Conservation (phyloP, 768 basidiomycete genomes). For the Stropharia rugosoannulata region DNA sequence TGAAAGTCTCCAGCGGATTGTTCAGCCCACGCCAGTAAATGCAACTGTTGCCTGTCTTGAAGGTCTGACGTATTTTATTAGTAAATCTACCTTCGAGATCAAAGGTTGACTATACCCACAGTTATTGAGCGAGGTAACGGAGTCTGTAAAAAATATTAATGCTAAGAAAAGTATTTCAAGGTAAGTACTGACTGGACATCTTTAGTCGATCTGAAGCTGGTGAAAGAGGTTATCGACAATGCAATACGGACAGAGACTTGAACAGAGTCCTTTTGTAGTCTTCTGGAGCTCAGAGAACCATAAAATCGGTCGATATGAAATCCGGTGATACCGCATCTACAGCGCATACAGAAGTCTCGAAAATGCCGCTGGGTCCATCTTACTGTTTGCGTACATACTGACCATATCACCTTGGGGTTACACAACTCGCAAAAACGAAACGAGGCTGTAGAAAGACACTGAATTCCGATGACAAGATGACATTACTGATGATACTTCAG, state of each 20-base stretch:
- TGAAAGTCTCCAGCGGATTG: slow-evolving; percentile 38
- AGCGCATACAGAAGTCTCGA: slow-evolving; percentile 1
- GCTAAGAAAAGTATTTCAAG: background rate
- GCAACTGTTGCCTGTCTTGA: slow-evolving; percentile 18
- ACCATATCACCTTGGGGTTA: slow-evolving; percentile 19
- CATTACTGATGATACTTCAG: slow-evolving; percentile 2
- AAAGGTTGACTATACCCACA: slow-evolving; percentile 28
- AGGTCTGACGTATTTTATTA: slow-evolving; percentile 23
- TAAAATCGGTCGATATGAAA: slow-evolving; percentile 8
- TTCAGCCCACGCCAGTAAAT: slow-evolving; percentile 42
- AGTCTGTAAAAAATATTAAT: slow-evolving; percentile 15
- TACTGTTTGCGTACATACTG: slow-evolving; percentile 3
- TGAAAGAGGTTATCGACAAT: background rate
- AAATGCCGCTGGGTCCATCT: slow-evolving; percentile 9
- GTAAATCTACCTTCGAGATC: background rate
- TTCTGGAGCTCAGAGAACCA: background rate
- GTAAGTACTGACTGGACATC: slow-evolving; percentile 19
- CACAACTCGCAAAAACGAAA: slow-evolving; percentile 5
- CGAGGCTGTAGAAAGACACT: slow-evolving; percentile 5
- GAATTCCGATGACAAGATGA: slow-evolving; percentile 5
- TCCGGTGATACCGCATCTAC: slow-evolving; percentile 6
- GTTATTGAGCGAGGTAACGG: slow-evolving; percentile 42
- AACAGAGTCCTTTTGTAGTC: slow-evolving; percentile 12
- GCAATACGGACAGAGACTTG: background rate
- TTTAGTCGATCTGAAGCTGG: background rate